phyloP scores from a whole-genome alignment of 192 early-diverging fungal species.

The Spizellomyces punctatus region DNA sequence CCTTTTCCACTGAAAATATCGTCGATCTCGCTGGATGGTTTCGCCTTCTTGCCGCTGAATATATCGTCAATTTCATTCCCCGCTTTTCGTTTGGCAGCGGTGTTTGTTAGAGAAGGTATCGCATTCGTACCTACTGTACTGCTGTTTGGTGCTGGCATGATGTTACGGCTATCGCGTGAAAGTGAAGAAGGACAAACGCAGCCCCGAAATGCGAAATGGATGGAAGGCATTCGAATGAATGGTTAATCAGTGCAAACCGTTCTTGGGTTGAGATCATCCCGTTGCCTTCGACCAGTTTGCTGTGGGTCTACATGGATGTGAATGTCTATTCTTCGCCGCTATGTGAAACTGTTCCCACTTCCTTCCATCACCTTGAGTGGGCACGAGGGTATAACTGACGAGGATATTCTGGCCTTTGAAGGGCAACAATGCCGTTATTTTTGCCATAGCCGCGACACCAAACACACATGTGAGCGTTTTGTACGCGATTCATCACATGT shows the following conservation, averaged over 20 bases:
- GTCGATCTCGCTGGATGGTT: slow-evolving; percentile 25
- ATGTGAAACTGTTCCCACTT: no score
- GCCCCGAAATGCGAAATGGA: background rate
- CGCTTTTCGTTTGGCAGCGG: slow-evolving; percentile 11
- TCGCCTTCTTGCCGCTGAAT: slow-evolving; percentile 25
- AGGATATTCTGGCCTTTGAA: no score
- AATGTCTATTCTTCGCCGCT: no score
- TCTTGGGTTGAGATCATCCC: background rate
- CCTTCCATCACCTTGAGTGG: no score
- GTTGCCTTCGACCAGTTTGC: no score
- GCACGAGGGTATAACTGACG: no score
- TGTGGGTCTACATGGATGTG: no score
- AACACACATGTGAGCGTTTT: no score
- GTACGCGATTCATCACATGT: no score
- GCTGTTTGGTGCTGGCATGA: background rate
- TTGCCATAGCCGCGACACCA: no score
- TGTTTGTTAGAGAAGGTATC: background rate
- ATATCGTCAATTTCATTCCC: slow-evolving; percentile 31
- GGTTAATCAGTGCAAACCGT: background rate
- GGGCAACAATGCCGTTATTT: no score
- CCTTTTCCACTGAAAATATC: slow-evolving; percentile 26
- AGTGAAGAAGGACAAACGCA: background rate
- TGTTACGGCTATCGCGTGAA: background rate
- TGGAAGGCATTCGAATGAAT: background rate
- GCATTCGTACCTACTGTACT: background rate